Base-by-base conservation (phyloP, 2,329 filamentous ascomycete genomes). In the Periconia macrospinosa region DNA sequence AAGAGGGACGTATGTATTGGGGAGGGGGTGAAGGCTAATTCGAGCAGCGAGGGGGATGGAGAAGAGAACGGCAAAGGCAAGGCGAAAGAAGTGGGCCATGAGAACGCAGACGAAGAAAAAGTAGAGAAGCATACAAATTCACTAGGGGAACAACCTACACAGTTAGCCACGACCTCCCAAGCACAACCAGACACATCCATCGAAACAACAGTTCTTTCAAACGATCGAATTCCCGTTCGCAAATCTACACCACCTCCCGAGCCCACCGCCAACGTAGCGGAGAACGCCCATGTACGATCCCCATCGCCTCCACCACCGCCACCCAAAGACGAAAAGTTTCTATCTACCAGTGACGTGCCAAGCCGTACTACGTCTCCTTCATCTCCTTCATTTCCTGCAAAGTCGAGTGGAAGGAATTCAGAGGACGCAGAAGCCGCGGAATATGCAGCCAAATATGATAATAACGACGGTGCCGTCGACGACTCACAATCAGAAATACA, bases 401-500 rank as follows among this genome's bases (percentile, higher is more conserved):
- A 79, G 73, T 49, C 78, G 75, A 56, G 68, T 67, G 54, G 66
- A 59, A 74, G 74, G 53, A 73, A 74, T 43, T 70, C 68, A 8
- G 71, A 73, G 48, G 65, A 70, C 47, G 65, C 63, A 14, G 72
- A 67, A 14, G 68, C 61, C n/a, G 64, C 64, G 35, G 65, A 62
- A 44, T 69, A 72, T 55, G 83, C 84, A 19, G 86, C 92, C 47
- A 72, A 70, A 18, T 67, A 72, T 13, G 65, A 74, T 41, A 71
- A 68, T 6, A 58, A 56, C 1, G 66, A 67, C 1, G 75, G 76
- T 42, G 59, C 61, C 5, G 70, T 68, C 45, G 83, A 84, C 47
- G 86, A 85, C 48, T 91, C 90, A 1, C 85, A 86, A 54, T 87
- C 88, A 6, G 94, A 99, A 76, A 97, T 99, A 55, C 91, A 97